Conservation (phyloP, 2,329 filamentous ascomycete genomes). For the Talaromyces sp. region DNA sequence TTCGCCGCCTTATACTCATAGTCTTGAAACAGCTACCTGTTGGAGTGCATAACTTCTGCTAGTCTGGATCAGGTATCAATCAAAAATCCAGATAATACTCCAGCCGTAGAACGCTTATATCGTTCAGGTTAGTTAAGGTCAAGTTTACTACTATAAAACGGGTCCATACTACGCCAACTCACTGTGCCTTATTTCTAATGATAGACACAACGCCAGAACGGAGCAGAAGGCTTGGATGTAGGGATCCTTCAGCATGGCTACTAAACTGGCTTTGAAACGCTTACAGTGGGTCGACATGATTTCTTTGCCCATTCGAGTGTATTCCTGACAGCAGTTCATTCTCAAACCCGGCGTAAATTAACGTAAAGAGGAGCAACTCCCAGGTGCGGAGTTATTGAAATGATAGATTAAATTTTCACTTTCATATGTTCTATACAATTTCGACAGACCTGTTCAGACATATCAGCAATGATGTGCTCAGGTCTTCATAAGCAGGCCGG, state of each 20-base stretch:
- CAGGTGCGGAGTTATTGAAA: not conserved
- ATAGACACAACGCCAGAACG: not conserved
- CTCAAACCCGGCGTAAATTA: not conserved
- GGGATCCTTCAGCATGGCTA: not conserved
- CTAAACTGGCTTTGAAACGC: not conserved
- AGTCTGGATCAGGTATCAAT: not conserved
- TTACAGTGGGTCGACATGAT: not conserved
- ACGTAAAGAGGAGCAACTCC: not conserved
- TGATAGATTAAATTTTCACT: not conserved
- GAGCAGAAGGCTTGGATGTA: not conserved
- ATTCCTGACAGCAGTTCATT: not conserved
- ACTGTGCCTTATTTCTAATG: not conserved
- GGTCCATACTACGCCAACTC: not conserved
- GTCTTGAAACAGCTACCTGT: too few species aligned
- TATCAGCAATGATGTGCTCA: not conserved
- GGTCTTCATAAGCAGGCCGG: not conserved
- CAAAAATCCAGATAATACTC: not conserved
- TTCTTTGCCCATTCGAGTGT: not conserved
- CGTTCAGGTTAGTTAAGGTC: not conserved
- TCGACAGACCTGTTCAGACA: not conserved
- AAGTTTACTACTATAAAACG: not conserved
- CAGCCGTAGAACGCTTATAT: not conserved
- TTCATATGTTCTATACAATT: not conserved
- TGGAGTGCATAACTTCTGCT: not conserved
- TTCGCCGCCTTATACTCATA: not conserved